Evolutionary conservation across 208 protist genomes (phyloP), one percentile per base, ranked within the genome.

Genomic region (Trypanosoma avium): DNA sequence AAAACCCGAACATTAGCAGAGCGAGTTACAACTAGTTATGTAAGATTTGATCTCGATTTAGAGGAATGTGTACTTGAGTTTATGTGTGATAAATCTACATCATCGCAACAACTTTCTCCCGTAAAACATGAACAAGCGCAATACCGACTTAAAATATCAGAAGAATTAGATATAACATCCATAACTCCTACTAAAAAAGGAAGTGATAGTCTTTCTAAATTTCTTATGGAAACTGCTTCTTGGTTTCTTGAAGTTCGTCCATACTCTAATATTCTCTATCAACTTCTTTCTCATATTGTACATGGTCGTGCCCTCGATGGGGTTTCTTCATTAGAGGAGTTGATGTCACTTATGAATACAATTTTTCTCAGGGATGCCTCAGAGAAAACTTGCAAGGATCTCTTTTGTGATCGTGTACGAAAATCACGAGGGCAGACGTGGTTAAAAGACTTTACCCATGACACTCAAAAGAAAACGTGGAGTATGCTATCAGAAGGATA

Each of bases 221-320:
- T 91, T 62, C 80, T 87, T 27, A 61, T 57, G 54, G 80, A 83
- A 3, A 81, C 79, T 17, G 79, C 84, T n/a, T 73, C 81, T 46
- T 89, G 83, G 76, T 89, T 90, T 70, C 60, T 91, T 29, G 66
- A 73, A 17, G 77, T 90, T 21, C 79, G 84, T 1, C 80, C 75
- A 4, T 79, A 88, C 55, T 79, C 80, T 0, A 54, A 59, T 10
- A 70, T 89, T 38, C 79, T 94, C 27, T 81, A 77, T 56, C 71
- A 86, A 33, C 53, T 94, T 3, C 81, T 79, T 65, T 75, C 77
- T 13, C 86, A 88, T 67, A 75, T 74, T 19, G 80, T 88, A 12
- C 76, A 77, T 43, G 83, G 73, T 30, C 27, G 36, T 27, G 69
- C 61, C 0, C 46, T 75, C 15, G 61, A 75, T 47, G 69, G 52